Conservation (phyloP, 73 alveolate genomes). For the Paramecium tetraurelia region DNA sequence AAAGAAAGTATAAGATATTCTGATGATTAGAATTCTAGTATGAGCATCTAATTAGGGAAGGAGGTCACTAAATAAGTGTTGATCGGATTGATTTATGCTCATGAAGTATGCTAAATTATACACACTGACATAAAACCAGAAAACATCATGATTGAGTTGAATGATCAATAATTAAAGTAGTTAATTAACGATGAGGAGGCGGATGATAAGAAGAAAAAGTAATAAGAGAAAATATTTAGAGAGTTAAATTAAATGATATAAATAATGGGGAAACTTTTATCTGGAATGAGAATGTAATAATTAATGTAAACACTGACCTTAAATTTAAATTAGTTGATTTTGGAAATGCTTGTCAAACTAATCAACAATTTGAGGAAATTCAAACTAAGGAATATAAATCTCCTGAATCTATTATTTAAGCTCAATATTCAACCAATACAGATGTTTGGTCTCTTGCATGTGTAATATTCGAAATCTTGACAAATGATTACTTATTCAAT, state of each 20-base stretch:
- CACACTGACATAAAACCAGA: conserved; percentile 94
- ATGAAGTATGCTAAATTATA: conserved; percentile 76
- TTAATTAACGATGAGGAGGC: background rate
- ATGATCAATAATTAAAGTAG: conserved; percentile 1
- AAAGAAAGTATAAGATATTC: conserved; percentile 64
- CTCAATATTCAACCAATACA: conserved; percentile 67
- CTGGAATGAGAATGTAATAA: conserved; percentile 52
- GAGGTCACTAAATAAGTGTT: conserved; percentile 78
- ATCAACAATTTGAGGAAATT: conserved; percentile 64
- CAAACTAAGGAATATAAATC: conserved; percentile 85
- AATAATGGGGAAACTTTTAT: background rate
- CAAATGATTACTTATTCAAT: conserved; percentile 79
- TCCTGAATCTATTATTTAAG: conserved; percentile 87
- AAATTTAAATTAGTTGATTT: conserved; percentile 71
- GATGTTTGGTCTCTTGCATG: conserved; percentile 89
- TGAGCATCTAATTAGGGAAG: conserved; percentile 58
- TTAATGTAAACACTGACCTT: background rate
- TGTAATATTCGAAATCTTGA: conserved; percentile 78
- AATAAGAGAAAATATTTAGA: background rate
- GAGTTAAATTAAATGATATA: conserved; percentile 1
- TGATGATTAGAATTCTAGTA: conserved; percentile 67
- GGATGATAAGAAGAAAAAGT: background rate
- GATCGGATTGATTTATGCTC: conserved; percentile 86
- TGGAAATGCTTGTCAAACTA: conserved; percentile 74
- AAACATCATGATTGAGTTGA: conserved; percentile 69